phyloP scores from a whole-genome alignment of 768 basidiomycete genomes.

The Auriculariales sp. region DNA sequence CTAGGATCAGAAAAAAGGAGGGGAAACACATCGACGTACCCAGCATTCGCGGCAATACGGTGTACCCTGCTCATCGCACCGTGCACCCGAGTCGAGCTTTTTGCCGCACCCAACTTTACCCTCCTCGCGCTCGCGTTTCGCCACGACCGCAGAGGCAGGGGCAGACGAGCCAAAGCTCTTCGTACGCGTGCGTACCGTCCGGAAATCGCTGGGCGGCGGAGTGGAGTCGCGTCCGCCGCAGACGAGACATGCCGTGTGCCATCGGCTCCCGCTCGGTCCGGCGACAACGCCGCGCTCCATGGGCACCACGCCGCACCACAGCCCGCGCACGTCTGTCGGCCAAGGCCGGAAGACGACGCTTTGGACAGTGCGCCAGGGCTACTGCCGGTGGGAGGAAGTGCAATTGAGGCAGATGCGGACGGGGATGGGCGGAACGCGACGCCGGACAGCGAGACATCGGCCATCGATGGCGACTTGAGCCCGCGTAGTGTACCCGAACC shows the following conservation, averaged over 20 bases:
- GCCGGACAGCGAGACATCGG: neutral
- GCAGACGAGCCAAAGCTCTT: neutral
- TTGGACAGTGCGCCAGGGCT: slow-evolving; percentile 23
- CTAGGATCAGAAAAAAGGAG: neutral
- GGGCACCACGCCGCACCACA: slow-evolving; percentile 56
- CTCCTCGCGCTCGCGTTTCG: slow-evolving; percentile 35
- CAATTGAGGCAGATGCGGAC: neutral
- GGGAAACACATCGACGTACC: slow-evolving; percentile 26
- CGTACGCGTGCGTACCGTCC: neutral
- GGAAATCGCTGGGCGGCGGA: neutral
- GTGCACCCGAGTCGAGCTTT: slow-evolving; percentile 70
- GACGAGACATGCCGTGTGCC: slow-evolving; percentile 66
- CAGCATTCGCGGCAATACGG: slow-evolving; percentile 80
- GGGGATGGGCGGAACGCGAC: no score
- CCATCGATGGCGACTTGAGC: neutral
- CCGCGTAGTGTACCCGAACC: slow-evolving; percentile 19
- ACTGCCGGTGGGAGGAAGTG: neutral
- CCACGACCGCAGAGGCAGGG: no score
- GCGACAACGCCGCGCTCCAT: slow-evolving; percentile 82
- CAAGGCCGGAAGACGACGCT: slow-evolving; percentile 36
- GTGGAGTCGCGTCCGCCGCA: no score
- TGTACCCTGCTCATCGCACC: slow-evolving; percentile 47
- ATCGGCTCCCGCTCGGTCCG: slow-evolving; percentile 67
- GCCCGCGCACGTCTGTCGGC: slow-evolving; percentile 52
- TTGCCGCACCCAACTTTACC: slow-evolving; percentile 70